Base-by-base conservation (phyloP, 495 filamentous ascomycete genomes). In the Lasiosphaeria hispida region DNA sequence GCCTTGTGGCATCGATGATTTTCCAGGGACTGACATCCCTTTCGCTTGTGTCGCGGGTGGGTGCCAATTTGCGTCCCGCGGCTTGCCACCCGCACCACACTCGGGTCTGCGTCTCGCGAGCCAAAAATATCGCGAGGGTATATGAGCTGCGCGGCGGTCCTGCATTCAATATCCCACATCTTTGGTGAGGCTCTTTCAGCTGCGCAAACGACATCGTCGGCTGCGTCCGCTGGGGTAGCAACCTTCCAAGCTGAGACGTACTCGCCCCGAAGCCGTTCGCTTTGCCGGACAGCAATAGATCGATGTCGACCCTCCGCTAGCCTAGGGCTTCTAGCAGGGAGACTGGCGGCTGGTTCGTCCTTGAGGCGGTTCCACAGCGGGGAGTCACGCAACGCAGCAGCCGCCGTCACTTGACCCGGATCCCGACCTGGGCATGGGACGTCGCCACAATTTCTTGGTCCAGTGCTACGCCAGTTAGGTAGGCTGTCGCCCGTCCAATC, bases 111-210 rank as follows among this genome's bases (percentile, higher is more conserved):
- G 30, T 50, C 48, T 59, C 55, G 55, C 55, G 56, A 57, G 56
- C 61, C 61, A 63, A 63, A 63, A 63, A 63, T 63, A 62, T 34
- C 38, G 14, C 49, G 40, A 37, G 41, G 23, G 23, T 59, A 63
- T 35, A 63, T 59, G 60, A 63, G 52, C 37, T 48, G 39, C 54
- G 33, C 53, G 44, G 45, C 37, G 55, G 55, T 57, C 47, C 48
- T 53, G 41, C 49, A 43, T 39, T 40, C 37, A 48, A 48, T 41
- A 39, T 58, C 33, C 49, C 55, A 43, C 48, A 53, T 48, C 49
- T 48, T 52, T 57, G 47, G 45, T 61, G 59, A 61, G 59, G 59
- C 59, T 61, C 59, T 61, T 61, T 23, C 42, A 39, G 33, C 30
- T 57, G 13, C 34, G 57, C n/a, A 38, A 45, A 44, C 39, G 54